phyloP scores from a whole-genome alignment of 1,284 basidiomycete genomes.

The Cryptococcus sp. region DNA sequence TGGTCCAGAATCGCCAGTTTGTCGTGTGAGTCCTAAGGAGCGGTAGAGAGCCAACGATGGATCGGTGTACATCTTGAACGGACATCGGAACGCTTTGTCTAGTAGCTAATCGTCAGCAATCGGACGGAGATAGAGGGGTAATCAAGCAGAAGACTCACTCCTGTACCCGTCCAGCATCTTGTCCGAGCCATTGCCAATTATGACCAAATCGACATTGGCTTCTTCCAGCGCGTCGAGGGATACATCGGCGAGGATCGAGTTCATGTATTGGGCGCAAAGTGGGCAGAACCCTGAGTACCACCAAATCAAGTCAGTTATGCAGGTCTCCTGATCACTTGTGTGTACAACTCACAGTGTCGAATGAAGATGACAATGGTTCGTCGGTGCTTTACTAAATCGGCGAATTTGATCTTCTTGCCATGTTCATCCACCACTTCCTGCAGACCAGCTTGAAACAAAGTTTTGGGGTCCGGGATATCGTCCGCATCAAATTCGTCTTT shows the following conservation, averaged over 20 bases:
- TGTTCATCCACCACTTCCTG: conserved; percentile 67
- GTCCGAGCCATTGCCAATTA: conserved; percentile 68
- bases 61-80: conserved; percentile 70
- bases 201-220: conserved; percentile 56
- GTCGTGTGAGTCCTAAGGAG: conserved; percentile 71
- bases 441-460: conserved; percentile 63
- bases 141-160: conserved; percentile 16
- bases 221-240: conserved; percentile 61
- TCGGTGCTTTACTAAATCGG: conserved; percentile 63
- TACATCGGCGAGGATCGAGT: conserved; percentile 62
- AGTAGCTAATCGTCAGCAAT: conserved; percentile 1
- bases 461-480: conserved; percentile 29
- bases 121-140: not conserved
- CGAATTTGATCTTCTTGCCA: conserved; percentile 68
- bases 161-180: conserved; percentile 40
- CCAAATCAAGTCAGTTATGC: not conserved
- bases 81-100: conserved; percentile 59
- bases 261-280: conserved; percentile 80
- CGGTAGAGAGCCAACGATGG: conserved; percentile 68
- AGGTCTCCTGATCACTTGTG: not conserved
- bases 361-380: conserved; percentile 65
- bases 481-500: conserved; percentile 32
- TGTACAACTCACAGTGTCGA: conserved; percentile 44
- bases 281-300: conserved; percentile 60
- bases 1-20: conserved; percentile 58